Base-by-base conservation (phyloP, 2,329 filamentous ascomycete genomes). In the Penicillium rolfsii region DNA sequence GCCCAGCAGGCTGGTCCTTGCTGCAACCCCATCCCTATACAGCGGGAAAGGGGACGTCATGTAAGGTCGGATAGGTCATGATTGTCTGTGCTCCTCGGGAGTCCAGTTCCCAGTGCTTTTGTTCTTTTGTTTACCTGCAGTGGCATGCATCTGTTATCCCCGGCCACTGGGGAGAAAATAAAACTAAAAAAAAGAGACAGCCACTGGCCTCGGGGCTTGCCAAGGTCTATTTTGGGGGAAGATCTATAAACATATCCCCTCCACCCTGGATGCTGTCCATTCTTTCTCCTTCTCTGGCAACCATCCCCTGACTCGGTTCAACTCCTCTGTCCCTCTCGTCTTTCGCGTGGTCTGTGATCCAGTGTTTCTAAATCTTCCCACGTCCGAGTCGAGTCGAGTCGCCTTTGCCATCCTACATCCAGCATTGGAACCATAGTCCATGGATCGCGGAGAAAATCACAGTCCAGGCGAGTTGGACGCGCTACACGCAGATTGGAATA, bases 111-210 rank as follows among this genome's bases (percentile, higher is more conserved):
- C 28, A 30, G 30, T 33, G 30, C 30, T 33, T 33, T 33, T 33
- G 65, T 67, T 60, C 66, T 70, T 74, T 71, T 77, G 75, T 77
- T 77, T 77, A 76, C 57, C 48, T 72, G 69, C 73, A 74, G 72
- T 73, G 75, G 75, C 70, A 77, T 77, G 75, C 72, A 69, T 61
- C 64, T 63, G 61, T 60, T 55, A n/a, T 63, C 58, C 56, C 63
- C 63, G 68, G 63, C 67, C 71, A 75, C 72, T 54, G 26, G 57
- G 38, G 28, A 24, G 14, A 19, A 35, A 9, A 1, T 22, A 22
- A 22, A 22, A 22, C 1, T 22, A 16, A 24, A 28, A 53, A 40
- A 19, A n/a, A 40, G 14, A 48, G 50, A 24, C 30, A 53, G 50
- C 50, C 50, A 53, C 50, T 28, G 14, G 22, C 12, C 22, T 38